phyloP scores from a whole-genome alignment of 495 filamentous ascomycete species.

The Lophium mytilinum region DNA sequence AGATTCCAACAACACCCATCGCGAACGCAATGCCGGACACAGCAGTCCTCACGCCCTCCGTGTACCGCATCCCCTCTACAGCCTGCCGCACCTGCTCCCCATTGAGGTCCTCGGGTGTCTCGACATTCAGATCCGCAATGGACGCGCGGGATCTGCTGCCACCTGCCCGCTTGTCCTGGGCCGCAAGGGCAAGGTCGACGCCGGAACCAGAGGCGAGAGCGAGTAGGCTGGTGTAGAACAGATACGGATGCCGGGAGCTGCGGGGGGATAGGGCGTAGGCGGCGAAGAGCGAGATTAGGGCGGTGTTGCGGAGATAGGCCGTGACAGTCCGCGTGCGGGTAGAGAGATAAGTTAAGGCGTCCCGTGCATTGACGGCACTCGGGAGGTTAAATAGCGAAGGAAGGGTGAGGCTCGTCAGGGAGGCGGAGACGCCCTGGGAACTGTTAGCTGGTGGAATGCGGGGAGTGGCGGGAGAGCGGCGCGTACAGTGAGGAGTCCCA shows the following conservation, averaged over 20 bases:
- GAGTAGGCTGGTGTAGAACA: slow-evolving; percentile 62
- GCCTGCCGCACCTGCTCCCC: slow-evolving; percentile 70
- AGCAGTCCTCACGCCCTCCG: slow-evolving; percentile 51
- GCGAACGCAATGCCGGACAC: slow-evolving; percentile 59
- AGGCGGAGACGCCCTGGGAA: slow-evolving; percentile 74
- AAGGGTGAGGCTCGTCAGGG: slow-evolving; percentile 61
- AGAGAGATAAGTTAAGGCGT: slow-evolving; percentile 56
- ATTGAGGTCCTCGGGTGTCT: slow-evolving; percentile 45
- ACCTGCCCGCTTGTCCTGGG: slow-evolving; percentile 30
- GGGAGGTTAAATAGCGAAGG: slow-evolving; percentile 72
- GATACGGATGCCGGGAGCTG: slow-evolving; percentile 69
- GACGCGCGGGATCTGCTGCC: slow-evolving; percentile 29
- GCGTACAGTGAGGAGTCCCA: slow-evolving; percentile 79
- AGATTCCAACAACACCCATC: slow-evolving; percentile 75
- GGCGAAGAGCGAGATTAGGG: slow-evolving; percentile 56
- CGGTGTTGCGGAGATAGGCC: slow-evolving; percentile 49
- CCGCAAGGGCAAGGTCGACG: slow-evolving; percentile 23
- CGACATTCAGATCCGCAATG: slow-evolving; percentile 12
- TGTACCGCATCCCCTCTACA: slow-evolving; percentile 56
- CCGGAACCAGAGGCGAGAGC: slow-evolving; percentile 38
- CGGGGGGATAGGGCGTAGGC: slow-evolving; percentile 66
- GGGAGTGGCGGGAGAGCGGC: slow-evolving; percentile 9
- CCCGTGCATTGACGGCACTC: slow-evolving; percentile 55
- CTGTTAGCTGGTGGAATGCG: slow-evolving; percentile 2
- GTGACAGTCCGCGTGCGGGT: slow-evolving; percentile 51